phyloP scores from a whole-genome alignment of 495 filamentous ascomycete genomes.

The Daldinia grandis region DNA sequence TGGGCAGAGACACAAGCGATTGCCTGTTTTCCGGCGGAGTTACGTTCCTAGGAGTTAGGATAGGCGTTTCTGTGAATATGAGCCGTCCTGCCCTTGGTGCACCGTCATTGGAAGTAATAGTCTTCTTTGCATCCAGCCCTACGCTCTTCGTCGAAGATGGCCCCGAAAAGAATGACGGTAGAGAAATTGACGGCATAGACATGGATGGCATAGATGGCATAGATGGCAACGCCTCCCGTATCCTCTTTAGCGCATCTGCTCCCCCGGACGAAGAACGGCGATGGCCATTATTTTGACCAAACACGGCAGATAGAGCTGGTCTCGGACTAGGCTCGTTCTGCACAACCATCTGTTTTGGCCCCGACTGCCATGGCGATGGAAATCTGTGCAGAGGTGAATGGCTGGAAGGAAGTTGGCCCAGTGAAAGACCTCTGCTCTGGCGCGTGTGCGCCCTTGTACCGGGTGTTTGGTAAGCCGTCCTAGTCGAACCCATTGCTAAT shows the following conservation, averaged over 20 bases:
- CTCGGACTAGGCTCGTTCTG: slow-evolving; percentile 41
- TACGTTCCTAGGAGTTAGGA: slow-evolving; percentile 30
- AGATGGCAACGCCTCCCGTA: slow-evolving; percentile 61
- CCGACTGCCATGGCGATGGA: slow-evolving; percentile 63
- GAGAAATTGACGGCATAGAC: slow-evolving; percentile 60
- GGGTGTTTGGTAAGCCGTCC: slow-evolving; percentile 12
- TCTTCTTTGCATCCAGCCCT: slow-evolving; percentile 35
- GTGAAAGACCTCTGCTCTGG: slow-evolving; percentile 42
- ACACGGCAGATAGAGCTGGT: slow-evolving; percentile 52
- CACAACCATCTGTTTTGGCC: slow-evolving; percentile 54
- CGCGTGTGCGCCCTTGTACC: slow-evolving; percentile 30
- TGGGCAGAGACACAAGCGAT: slow-evolving; percentile 44
- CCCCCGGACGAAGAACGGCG: slow-evolving; percentile 53
- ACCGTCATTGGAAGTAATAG: slow-evolving; percentile 15
- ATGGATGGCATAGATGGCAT: slow-evolving; percentile 43
- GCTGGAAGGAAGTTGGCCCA: slow-evolving; percentile 43
- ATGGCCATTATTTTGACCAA: slow-evolving; percentile 44
- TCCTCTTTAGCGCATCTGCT: slow-evolving; percentile 56
- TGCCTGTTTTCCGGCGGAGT: slow-evolving; percentile 44
- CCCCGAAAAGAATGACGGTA: slow-evolving; percentile 59
- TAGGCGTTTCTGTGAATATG: slow-evolving; percentile 36
- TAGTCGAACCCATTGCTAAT: slow-evolving; percentile 14
- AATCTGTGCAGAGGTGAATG: slow-evolving; percentile 38
- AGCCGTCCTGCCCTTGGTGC: slow-evolving; percentile 40
- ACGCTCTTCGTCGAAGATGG: slow-evolving; percentile 39